phyloP scores from a whole-genome alignment of 75 land plant genomes.

The Pseudotsuga menziesii region DNA sequence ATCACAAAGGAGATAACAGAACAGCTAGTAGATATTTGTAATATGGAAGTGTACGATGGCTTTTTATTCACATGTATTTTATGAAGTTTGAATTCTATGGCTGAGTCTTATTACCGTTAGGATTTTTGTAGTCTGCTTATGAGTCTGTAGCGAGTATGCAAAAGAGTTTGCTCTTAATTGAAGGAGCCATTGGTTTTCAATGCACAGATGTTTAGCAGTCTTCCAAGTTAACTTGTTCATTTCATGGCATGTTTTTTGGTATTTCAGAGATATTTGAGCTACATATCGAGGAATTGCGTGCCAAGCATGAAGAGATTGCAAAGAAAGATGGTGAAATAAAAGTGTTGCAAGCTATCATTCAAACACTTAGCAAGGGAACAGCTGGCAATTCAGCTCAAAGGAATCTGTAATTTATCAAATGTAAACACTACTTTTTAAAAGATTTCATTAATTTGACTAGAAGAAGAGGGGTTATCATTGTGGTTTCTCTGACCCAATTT shows the following conservation, averaged over 20 bases:
- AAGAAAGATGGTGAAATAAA: slow-evolving; percentile 84
- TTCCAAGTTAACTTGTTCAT: background rate
- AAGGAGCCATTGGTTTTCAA: background rate
- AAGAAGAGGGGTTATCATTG: background rate
- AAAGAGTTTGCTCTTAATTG: background rate
- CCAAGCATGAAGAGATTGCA: slow-evolving; percentile 69
- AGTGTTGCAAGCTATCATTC: slow-evolving; percentile 84
- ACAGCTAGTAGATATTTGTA: background rate
- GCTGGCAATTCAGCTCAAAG: background rate
- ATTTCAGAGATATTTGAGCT: slow-evolving; percentile 80
- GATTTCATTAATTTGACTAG: background rate
- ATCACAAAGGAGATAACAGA: background rate
- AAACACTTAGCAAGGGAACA: slow-evolving; percentile 46
- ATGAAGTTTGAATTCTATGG: background rate
- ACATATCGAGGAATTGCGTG: slow-evolving; percentile 85
- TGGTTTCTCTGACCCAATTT: background rate
- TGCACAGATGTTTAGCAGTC: background rate
- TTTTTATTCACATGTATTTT: background rate
- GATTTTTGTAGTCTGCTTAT: too few relatives aligned
- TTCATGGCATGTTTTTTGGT: slow-evolving; percentile 1
- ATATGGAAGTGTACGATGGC: background rate
- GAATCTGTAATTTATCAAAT: background rate
- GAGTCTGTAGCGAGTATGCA: background rate
- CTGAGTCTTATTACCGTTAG: background rate
- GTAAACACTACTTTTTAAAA: background rate